A percentile compares a stretch with the other conserved stretches of the same genome.
These are phyloP conservation scores for Jackrogersella minutella DNA, from an alignment of 495 filamentous ascomycete genomes.

Conservation along the genomic window DNA sequence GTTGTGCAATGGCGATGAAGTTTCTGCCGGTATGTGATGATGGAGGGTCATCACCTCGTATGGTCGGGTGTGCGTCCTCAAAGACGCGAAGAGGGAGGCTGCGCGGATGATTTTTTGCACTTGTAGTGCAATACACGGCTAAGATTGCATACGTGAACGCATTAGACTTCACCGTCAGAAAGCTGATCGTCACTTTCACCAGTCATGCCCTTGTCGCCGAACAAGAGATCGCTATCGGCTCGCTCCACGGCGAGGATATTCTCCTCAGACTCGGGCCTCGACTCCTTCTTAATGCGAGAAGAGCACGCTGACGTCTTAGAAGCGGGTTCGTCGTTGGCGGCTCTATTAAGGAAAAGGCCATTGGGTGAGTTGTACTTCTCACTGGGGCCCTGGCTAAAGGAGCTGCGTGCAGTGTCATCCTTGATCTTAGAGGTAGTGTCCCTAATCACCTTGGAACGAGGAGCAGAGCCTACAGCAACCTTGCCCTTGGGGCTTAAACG, in stretches of 20 bases:
- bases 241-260: neutral
- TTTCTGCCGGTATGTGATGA: neutral
- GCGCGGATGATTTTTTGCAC: too few relatives aligned
- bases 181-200: constrained; percentile 1
- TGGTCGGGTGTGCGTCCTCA: neutral
- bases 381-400: too few relatives aligned
- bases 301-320: neutral
- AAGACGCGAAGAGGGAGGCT: neutral
- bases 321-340: neutral
- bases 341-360: too few relatives aligned
- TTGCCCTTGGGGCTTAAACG: too few relatives aligned
- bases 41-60: neutral
- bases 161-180: constrained; percentile 32
- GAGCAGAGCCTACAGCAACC: neutral
- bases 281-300: constrained; percentile 17
- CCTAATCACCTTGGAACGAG: neutral
- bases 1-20: neutral
- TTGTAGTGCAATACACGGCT: neutral
- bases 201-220: neutral
- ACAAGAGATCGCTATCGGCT: neutral
- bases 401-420: neutral
- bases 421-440: neutral
- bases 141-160: neutral
- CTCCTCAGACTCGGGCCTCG: neutral
- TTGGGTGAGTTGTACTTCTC: too few relatives aligned